Evolutionary conservation across 495 filamentous ascomycete species (phyloP).

Genomic region (Talaromyces ruber): DNA sequence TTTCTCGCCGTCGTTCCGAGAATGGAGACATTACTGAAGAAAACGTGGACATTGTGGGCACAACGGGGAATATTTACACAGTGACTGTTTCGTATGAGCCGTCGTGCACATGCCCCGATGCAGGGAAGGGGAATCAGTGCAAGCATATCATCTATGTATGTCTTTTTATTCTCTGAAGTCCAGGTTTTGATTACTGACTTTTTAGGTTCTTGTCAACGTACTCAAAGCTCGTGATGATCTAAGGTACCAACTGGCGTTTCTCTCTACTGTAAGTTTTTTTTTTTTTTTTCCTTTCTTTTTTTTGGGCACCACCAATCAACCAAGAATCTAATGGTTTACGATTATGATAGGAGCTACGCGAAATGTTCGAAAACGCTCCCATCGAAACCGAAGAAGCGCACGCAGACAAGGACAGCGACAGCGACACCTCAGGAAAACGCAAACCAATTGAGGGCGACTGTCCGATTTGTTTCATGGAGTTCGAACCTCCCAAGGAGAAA

Average conservation of each 20-base stretch:
- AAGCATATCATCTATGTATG: conserved; percentile 64
- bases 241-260: conserved; percentile 67
- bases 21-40: conserved; percentile 38
- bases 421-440: conserved; percentile 32
- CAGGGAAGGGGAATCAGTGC: conserved; percentile 57
- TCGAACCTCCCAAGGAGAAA: conserved; percentile 45
- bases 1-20: conserved; percentile 36
- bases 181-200: conserved; percentile 8
- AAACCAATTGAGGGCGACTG: conserved; percentile 66
- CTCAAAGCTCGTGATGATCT: conserved; percentile 55
- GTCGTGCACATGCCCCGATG: conserved; percentile 61
- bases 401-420: conserved; percentile 14
- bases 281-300: too few species aligned
- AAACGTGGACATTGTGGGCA: conserved; percentile 59
- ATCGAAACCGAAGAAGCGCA: conserved; percentile 15
- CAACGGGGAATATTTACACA: conserved; percentile 70
- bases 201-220: conserved; percentile 52
- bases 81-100: conserved; percentile 47
- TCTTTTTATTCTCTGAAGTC: background rate
- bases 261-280: conserved; percentile 42
- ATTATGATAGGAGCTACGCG: conserved; percentile 8
- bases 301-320: too few species aligned
- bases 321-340: too few species aligned
- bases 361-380: conserved; percentile 29
- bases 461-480: conserved; percentile 69